These are phyloP conservation scores for Trametes elegans DNA, from an alignment of 768 basidiomycete genomes.

Conservation along the genomic window DNA sequence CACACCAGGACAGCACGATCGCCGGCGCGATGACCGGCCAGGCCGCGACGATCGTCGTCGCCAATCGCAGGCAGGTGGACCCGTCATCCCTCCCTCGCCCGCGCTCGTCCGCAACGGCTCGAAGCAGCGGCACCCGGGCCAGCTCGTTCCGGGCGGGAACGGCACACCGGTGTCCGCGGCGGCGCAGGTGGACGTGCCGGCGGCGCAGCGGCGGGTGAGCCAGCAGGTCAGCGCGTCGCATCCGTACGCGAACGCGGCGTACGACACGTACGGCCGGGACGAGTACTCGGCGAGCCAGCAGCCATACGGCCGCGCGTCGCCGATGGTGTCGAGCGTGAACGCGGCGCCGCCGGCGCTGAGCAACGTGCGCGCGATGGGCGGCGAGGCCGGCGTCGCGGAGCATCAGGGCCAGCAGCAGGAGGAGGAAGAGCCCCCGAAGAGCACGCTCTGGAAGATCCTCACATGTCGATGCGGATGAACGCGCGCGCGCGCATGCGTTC, in stretches of 20 bases:
- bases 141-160: slow-evolving; percentile 58
- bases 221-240: slow-evolving; percentile 50
- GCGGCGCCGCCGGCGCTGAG: slow-evolving; percentile 72
- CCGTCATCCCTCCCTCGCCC: slow-evolving; percentile 68
- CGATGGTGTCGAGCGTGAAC: slow-evolving; percentile 72
- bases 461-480: slow-evolving; percentile 74
- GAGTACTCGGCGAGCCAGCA: slow-evolving; percentile 52
- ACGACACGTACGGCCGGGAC: slow-evolving; percentile 55
- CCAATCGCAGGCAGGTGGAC: slow-evolving; percentile 52
- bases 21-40: slow-evolving; percentile 53
- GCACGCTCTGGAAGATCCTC: slow-evolving; percentile 62
- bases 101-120: slow-evolving; percentile 77
- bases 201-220: slow-evolving; percentile 48
- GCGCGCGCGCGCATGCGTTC: slow-evolving; percentile 8
- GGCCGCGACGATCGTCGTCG: slow-evolving; percentile 69
- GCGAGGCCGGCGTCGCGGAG: slow-evolving; percentile 63
- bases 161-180: slow-evolving; percentile 70
- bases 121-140: slow-evolving; percentile 59
- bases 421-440: slow-evolving; percentile 52
- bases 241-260: slow-evolving; percentile 70
- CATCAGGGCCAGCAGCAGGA: slow-evolving; percentile 59
- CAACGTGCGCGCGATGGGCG: slow-evolving; percentile 67
- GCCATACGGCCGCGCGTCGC: slow-evolving; percentile 75
- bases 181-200: slow-evolving; percentile 72
- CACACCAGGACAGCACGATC: slow-evolving; percentile 38